Percentiles rank a stretch among this genome's conserved stretches.
These are phyloP conservation scores for Lyophyllum decastes DNA, from an alignment of 768 basidiomycete species.

Conservation along the genomic window DNA sequence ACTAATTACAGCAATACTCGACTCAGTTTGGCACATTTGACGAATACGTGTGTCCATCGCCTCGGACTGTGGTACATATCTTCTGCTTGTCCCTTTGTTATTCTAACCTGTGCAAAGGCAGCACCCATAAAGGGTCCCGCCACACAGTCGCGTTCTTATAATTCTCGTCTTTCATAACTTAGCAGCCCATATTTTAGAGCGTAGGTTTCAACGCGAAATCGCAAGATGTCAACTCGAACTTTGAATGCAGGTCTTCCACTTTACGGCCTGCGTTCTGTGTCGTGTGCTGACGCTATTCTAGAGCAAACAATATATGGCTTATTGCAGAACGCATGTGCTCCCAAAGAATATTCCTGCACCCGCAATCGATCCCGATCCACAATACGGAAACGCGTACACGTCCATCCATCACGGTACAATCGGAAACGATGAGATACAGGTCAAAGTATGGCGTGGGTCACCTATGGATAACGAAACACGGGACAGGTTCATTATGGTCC, in stretches of 20 bases:
- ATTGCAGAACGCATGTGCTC: neutral
- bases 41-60: neutral
- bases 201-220: neutral
- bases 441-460: slow-evolving; percentile 18
- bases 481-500: slow-evolving; percentile 4
- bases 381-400: slow-evolving; percentile 8
- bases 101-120: neutral
- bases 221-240: neutral
- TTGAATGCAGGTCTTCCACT: neutral
- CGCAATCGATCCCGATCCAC: neutral
- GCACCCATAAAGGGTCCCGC: neutral
- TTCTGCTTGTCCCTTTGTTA: neutral
- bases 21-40: neutral
- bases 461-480: neutral
- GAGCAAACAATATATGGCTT: neutral
- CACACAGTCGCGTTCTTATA: neutral
- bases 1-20: neutral
- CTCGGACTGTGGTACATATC: neutral
- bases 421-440: neutral
- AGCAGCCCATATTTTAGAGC: neutral
- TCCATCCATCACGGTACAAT: slow-evolving; percentile 11
- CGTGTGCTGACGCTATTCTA: neutral
- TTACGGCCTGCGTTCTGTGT: neutral
- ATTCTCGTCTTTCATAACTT: neutral
- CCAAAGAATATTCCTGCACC: neutral